These are phyloP conservation scores for Phylloboletellus chloephorus DNA, from an alignment of 1,284 basidiomycete species.

Conservation along the genomic window DNA sequence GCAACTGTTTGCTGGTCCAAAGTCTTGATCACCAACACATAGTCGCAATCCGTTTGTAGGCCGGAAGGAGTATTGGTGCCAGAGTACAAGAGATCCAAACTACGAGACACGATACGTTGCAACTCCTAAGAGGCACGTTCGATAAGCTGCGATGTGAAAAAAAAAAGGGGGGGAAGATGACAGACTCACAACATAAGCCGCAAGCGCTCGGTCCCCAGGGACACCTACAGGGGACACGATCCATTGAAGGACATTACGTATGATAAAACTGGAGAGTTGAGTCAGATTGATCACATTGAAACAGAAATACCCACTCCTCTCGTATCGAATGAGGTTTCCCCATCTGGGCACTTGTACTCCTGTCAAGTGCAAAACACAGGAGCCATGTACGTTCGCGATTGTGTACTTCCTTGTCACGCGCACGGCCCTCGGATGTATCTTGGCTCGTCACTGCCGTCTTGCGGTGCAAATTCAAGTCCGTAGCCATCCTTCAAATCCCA, in stretches of 20 bases:
- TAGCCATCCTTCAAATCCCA: conserved; percentile 70
- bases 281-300: background rate
- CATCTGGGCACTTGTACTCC: conserved; percentile 90
- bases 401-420: conserved; percentile 77
- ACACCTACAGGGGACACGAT: conserved; percentile 56
- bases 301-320: conserved; percentile 64
- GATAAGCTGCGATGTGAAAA: background rate
- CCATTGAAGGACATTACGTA: conserved; percentile 78
- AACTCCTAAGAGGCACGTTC: conserved; percentile 52
- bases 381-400: conserved; percentile 95
- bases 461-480: conserved; percentile 91
- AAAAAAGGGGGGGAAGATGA: conserved; percentile 6
- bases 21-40: conserved; percentile 75
- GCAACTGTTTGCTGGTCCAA: conserved; percentile 76
- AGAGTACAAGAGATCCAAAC: conserved; percentile 87
- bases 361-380: conserved; percentile 84
- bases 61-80: conserved; percentile 79
- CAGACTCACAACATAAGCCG: conserved; percentile 62
- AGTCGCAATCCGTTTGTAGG: conserved; percentile 83
- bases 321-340: conserved; percentile 83
- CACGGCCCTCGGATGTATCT: conserved; percentile 70
- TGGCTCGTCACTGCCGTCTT: conserved; percentile 68
- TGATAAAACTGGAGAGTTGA: conserved; percentile 61
- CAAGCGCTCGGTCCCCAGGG: conserved; percentile 59
- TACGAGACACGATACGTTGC: conserved; percentile 83